Base-by-base conservation (phyloP, 768 basidiomycete genomes). In the Lyophyllum decastes region DNA sequence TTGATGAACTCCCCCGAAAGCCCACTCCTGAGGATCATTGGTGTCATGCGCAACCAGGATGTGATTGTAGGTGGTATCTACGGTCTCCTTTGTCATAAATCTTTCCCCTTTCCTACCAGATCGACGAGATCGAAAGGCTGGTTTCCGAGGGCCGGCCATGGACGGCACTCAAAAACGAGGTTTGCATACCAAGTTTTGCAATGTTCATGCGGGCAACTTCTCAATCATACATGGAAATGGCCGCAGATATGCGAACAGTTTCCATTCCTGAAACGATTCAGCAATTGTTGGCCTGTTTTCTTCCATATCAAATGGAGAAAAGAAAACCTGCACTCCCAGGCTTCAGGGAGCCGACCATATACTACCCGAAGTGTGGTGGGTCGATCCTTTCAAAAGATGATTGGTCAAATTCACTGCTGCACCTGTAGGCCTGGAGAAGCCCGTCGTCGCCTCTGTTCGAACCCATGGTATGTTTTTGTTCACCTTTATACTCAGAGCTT, bases 21-120 rank as follows among this genome's bases (percentile, higher is more conserved):
- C 38, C 49, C 51, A 16, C 52, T 61, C 30, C 26, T 21, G 45
- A 48, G 38, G 16, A 51, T 54, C 19, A 33, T 21, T 11, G 46
- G 54, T 14, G 45, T 53, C 30, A 45, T 25, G 9, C 22, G 49
- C 21, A 24, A 56, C 12, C 14, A 46, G 12, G 45, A 38, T 14
- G 19, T 52, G 19, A 38, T 52, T 7, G 56, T 57, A 25, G 12
- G 56, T 44, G n/a, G n/a, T n/a, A n/a, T n/a, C n/a, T n/a, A n/a
- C n/a, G n/a, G 33, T 44, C 33, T 24, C 12, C 11, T 24, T 41
- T 41, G 4, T 41, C 4, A 41, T 3, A 17, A 46, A 19, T 21
- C 30, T 27, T 12, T 17, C 8, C 6, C 41, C 4, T 8, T 35
- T 12, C 27, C 11, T 45, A 35, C 7, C 34, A 47, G 25, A 46